Evolutionary conservation across 768 basidiomycete genomes (phyloP).

Genomic region (Paxillus involutus): DNA sequence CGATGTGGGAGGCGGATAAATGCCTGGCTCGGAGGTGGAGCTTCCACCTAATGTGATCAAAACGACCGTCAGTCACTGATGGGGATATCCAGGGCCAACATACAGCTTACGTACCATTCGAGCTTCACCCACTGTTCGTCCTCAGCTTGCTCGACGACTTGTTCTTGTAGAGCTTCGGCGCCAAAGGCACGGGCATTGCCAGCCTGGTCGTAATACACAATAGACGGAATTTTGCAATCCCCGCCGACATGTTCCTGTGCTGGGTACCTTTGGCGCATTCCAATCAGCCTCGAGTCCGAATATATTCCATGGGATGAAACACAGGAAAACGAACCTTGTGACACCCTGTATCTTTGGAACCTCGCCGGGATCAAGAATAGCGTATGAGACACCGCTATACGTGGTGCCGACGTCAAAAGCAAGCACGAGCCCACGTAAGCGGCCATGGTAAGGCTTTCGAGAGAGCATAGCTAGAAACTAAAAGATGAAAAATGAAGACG

Average conservation of each 20-base stretch:
- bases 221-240: constrained; percentile 48
- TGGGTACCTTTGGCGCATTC: constrained; percentile 29
- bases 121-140: constrained; percentile 41
- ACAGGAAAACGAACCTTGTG: constrained; percentile 25
- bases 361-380: constrained; percentile 41
- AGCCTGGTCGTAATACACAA: constrained; percentile 44
- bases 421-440: constrained; percentile 34
- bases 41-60: constrained; percentile 27
- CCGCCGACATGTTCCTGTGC: constrained; percentile 44
- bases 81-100: not conserved
- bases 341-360: constrained; percentile 36
- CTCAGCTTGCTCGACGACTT: constrained; percentile 32
- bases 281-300: constrained; percentile 4
- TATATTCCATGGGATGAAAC: not conserved
- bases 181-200: constrained; percentile 43
- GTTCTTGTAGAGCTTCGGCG: constrained; percentile 44
- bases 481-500: not conserved
- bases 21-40: constrained; percentile 35
- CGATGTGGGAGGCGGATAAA: constrained; percentile 21
- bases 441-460: constrained; percentile 39
- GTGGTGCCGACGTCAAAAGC: constrained; percentile 43
- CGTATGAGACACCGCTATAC: constrained; percentile 39
- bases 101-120: constrained; percentile 36
- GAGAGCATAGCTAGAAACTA: constrained; percentile 27
- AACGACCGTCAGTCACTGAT: not conserved